These are phyloP conservation scores for Carpinus viminea DNA, from an alignment of 306 rosid genomes.

Conservation along the genomic window DNA sequence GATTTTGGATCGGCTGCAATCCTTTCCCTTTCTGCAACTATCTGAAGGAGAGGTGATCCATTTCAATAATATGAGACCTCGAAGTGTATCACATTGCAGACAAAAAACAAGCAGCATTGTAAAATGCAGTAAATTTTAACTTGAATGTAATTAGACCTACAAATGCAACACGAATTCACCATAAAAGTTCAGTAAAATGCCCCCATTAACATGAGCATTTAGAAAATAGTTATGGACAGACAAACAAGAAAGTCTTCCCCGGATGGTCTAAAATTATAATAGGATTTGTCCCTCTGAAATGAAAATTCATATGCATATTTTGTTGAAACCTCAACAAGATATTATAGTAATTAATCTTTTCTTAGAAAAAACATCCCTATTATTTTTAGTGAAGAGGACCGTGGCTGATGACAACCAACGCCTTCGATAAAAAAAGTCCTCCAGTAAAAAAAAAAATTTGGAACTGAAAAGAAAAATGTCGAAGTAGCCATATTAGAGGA, in stretches of 20 bases:
- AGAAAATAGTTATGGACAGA: neutral
- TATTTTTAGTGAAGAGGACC: too few relatives aligned
- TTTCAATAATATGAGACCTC: conserved; percentile 20
- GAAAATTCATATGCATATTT: neutral
- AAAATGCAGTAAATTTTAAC: neutral
- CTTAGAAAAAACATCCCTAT: neutral
- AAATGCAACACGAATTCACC: neutral
- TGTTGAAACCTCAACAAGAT: neutral
- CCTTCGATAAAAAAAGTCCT: neutral
- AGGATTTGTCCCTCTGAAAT: too few relatives aligned
- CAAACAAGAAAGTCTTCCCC: neutral
- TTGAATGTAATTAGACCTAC: neutral
- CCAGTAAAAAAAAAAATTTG: neutral
- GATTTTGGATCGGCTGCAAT: conserved; percentile 59
- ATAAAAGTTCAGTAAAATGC: neutral
- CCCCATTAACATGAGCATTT: neutral
- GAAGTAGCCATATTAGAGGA: neutral
- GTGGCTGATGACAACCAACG: neutral
- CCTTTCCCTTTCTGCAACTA: conserved; percentile 65
- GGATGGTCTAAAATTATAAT: neutral
- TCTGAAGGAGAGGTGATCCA: conserved; percentile 49
- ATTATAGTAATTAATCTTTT: neutral
- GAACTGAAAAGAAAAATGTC: neutral
- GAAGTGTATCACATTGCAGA: conserved; percentile 6
- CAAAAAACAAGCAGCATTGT: neutral